Evolutionary conservation across 2,329 filamentous ascomycete species (phyloP), one percentile per base, ranked within the genome.

Genomic region (Penicillium sp.): DNA sequence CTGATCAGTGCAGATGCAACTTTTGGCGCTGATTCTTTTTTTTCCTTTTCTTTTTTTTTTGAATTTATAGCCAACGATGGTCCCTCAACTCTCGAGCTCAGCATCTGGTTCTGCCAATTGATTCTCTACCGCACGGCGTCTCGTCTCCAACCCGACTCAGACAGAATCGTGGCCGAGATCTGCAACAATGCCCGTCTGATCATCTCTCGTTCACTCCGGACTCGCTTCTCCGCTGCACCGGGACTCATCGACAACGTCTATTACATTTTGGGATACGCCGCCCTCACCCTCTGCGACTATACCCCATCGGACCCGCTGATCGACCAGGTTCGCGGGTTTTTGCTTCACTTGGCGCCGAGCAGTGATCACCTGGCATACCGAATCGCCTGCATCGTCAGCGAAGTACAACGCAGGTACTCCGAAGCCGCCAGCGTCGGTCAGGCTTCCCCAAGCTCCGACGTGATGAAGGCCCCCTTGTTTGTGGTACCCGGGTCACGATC

Each of bases 201-300:
- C 29, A 54, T 66, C 12, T 59, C 61, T 9, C 58, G 51, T 28
- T 64, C 64, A 40, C 52, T 66, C 29, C 62, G 62, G 46, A 56
- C 60, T 28, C 59, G 56, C 26, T 63, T 62, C 37, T 56, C 60
- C 2, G 52, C 55, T 18, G 76, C 64, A 0, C 58, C 64, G 8
- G 56, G 58, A 32, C 41, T 64, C 34, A 57, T 64, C 25, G 65
- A 66, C 43, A 62, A 67, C 29, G 50, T 61, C 24, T 67, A 66
- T 45, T 66, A 64, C 48, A 62, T 67, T 12, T 57, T 66, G 29
- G 61, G 61, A 49, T 67, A 67, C 37, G 64, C 65, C 18, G 63
- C 65, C 11, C 54, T 67, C n/a, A 67, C 64, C 4, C 54, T 67
- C 12, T 67, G 64, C 48, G 64, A 67, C 42, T 66, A 65, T 44